Percentiles rank a stretch among this genome's conserved stretches.
phyloP scores from a whole-genome alignment of 179 eudicot genomes.

The Gypsophila paniculata region DNA sequence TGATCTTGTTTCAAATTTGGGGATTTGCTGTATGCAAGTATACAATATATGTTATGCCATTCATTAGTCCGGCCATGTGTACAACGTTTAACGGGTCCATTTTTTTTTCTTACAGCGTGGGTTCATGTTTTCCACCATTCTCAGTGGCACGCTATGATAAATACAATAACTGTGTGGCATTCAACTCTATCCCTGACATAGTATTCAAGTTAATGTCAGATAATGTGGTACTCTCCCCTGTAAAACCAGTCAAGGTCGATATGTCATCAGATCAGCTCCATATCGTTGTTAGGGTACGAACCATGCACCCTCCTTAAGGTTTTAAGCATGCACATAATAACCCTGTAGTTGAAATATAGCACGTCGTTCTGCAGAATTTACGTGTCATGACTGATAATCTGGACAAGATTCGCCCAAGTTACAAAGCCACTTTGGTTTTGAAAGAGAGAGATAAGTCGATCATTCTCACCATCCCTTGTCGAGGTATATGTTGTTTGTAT shows the following conservation, averaged over 20 bases:
- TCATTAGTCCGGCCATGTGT: background rate
- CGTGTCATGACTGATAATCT: slow-evolving; percentile 31
- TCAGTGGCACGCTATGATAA: slow-evolving; percentile 26
- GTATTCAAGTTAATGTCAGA: slow-evolving; percentile 18
- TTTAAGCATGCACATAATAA: background rate
- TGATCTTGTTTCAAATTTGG: background rate
- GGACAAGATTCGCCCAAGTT: slow-evolving; percentile 54
- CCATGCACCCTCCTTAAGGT: background rate
- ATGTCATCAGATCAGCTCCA: slow-evolving; percentile 19
- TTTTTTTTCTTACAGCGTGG: slow-evolving; percentile 24
- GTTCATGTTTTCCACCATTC: slow-evolving; percentile 28
- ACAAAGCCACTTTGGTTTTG: slow-evolving; percentile 43
- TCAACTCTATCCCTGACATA: slow-evolving; percentile 17
- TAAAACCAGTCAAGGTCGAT: slow-evolving; percentile 21
- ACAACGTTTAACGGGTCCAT: slow-evolving; percentile 12
- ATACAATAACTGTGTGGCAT: slow-evolving; percentile 31
- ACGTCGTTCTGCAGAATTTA: slow-evolving; percentile 34
- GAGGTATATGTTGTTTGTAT: too few relatives aligned
- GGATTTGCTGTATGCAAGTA: too few relatives aligned
- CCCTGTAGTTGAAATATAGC: background rate
- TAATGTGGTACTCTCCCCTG: slow-evolving; percentile 10
- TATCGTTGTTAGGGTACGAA: slow-evolving; percentile 27
- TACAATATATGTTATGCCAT: background rate
- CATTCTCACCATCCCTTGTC: slow-evolving; percentile 43
- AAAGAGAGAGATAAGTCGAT: slow-evolving; percentile 29